phyloP scores from a whole-genome alignment of 495 filamentous ascomycete genomes.

The Tuber melanosporum region DNA sequence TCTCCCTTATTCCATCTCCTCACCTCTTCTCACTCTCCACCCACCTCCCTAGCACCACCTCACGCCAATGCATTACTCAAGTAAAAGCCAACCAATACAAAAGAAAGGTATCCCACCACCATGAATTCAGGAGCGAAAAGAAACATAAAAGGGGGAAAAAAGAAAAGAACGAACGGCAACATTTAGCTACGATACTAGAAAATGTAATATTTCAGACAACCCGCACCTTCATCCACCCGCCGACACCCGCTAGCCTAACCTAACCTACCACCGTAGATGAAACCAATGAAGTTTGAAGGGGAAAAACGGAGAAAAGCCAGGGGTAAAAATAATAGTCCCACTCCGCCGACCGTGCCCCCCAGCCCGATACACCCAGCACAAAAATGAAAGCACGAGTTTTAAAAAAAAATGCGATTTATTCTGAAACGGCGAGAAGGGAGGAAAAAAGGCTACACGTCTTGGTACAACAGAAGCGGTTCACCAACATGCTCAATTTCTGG shows the following conservation, averaged over 20 bases:
- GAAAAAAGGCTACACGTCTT: constrained; percentile 53
- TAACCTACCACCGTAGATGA: not conserved
- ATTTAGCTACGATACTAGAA: constrained; percentile 1
- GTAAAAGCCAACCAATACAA: constrained; percentile 1
- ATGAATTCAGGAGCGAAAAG: not conserved
- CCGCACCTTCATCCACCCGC: not conserved
- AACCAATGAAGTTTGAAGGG: not conserved
- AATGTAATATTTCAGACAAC: not conserved
- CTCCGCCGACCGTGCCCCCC: not conserved
- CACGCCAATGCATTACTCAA: not conserved
- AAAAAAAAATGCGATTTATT: constrained; percentile 3
- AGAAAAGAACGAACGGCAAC: not conserved
- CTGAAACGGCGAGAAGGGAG: not conserved
- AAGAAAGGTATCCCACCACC: constrained; percentile 1
- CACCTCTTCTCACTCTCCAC: not conserved
- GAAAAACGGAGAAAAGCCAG: not conserved
- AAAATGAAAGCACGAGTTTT: not conserved
- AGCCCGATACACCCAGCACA: not conserved
- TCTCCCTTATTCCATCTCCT: not conserved
- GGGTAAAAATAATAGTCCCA: not conserved
- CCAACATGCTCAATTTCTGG: constrained; percentile 97
- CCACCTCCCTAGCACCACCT: not conserved
- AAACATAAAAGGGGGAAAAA: not conserved
- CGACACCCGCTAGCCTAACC: not conserved
- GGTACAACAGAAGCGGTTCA: constrained; percentile 92